phyloP scores from a whole-genome alignment of 2,329 filamentous ascomycete species.

The Calonectria fujianensis region DNA sequence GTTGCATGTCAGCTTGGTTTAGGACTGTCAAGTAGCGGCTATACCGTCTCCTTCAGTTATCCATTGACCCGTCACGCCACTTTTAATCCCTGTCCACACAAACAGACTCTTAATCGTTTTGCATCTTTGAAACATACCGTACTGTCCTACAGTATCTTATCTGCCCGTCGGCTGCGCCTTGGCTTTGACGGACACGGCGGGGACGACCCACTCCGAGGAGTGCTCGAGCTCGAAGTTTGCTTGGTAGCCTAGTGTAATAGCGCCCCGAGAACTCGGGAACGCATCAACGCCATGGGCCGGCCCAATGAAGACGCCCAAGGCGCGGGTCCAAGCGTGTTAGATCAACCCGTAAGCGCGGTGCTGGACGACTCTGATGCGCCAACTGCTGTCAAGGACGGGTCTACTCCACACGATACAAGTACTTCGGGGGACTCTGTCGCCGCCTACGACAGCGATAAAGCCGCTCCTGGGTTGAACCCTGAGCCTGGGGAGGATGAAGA shows the following conservation, averaged over 20 bases:
- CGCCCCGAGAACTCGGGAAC: constrained; percentile 14
- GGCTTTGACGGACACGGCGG: background rate
- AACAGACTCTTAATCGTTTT: background rate
- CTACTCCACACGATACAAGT: constrained; percentile 27
- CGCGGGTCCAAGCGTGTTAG: constrained; percentile 1
- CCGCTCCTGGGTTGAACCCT: constrained; percentile 23
- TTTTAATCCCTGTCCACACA: background rate
- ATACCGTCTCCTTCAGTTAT: background rate
- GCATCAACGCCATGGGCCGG: constrained; percentile 25
- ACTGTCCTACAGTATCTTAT: background rate
- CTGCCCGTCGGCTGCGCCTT: background rate
- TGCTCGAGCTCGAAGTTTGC: background rate
- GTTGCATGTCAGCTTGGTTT: background rate
- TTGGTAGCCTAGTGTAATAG: constrained; percentile 11
- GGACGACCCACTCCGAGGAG: constrained; percentile 9
- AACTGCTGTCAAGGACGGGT: constrained; percentile 26
- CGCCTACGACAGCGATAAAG: constrained; percentile 30
- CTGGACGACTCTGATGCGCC: constrained; percentile 30
- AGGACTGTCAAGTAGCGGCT: background rate
- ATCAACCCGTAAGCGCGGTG: constrained; percentile 14
- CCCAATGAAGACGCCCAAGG: constrained; percentile 3
- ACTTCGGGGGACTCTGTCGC: constrained; percentile 4
- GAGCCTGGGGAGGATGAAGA: constrained; percentile 62
- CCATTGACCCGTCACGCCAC: constrained; percentile 25
- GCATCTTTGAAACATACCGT: constrained; percentile 3